Base-by-base conservation (phyloP, 495 filamentous ascomycete genomes). In the Rostrohypoxylon terebratum region DNA sequence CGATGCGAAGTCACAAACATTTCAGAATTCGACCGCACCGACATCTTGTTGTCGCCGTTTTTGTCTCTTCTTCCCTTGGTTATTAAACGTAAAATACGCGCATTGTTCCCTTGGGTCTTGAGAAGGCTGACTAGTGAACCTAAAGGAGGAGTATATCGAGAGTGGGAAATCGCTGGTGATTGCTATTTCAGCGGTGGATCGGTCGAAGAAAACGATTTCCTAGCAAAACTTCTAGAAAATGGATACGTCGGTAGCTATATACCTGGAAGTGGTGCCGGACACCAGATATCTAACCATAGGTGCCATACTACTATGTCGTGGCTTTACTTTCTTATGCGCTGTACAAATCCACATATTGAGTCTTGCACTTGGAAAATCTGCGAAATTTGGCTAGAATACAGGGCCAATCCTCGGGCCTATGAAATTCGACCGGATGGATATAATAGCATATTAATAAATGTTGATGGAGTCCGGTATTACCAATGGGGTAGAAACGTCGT, bases 71-170 rank as follows among this genome's bases (percentile, higher is more conserved):
- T 4, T 40, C 20, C 14, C 33, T 31, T 20, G 1, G 2, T 31
- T 16, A 18, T 53, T 40, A 4, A 11, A 23, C 5, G 16, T 9
- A n/a, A 4, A 0, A 40, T 6, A 1, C 28, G 25, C n/a, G 14
- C 16, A 10, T 8, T 14, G 16, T 16, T 66, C 1, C 51, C 25
- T 23, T 66, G 63, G 63, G 23, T 66, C 10, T 3, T 57, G 11
- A 57, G 8, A 44, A 48, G 38, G 18, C 21, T 45, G 4, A 11
- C 6, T 8, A 10, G n/a, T 23, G 23, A 48, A 38, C 63, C 51
- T 20, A 58, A 48, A 40, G 8, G 40, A 47, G 50, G 63, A 47
- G n/a, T n/a, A n/a, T n/a, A n/a, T n/a, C n/a, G n/a, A n/a, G n/a
- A n/a, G n/a, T n/a, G n/a, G n/a, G n/a, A n/a, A n/a, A n/a, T n/a